Percentiles rank a stretch among this genome's conserved stretches.
Conservation (phyloP, 208 protist genomes). For the Leptomonas pyrrhocoris region DNA sequence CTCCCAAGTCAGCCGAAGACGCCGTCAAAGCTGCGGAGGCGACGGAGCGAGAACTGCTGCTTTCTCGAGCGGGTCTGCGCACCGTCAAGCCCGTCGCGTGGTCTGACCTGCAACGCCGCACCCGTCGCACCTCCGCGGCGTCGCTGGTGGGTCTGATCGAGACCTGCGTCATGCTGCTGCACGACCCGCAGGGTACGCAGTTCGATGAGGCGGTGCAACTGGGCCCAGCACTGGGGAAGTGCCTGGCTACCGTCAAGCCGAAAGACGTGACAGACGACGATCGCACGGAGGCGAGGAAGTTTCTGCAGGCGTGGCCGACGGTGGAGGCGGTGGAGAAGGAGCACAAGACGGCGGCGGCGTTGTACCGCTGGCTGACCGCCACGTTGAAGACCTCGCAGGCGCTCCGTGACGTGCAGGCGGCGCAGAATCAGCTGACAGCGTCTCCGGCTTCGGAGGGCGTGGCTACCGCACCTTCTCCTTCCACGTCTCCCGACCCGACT, state of each 20-base stretch:
- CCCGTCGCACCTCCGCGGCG: constrained; percentile 5
- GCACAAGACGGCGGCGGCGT: constrained; percentile 12
- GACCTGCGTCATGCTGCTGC: constrained; percentile 16
- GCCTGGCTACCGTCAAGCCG: constrained; percentile 12
- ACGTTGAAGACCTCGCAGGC: constrained; percentile 24
- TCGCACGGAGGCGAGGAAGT: not conserved
- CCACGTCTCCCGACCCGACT: not conserved
- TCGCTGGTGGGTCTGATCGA: constrained; percentile 12
- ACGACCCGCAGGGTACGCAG: not conserved
- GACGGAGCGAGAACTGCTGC: constrained; percentile 22
- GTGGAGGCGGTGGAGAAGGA: constrained; percentile 6
- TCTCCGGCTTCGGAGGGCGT: not conserved
- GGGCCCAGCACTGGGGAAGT: constrained; percentile 10
- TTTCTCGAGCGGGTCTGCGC: constrained; percentile 32
- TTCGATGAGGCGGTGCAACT: constrained; percentile 20
- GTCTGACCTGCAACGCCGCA: constrained; percentile 25
- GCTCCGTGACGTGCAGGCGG: not conserved
- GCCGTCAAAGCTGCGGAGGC: constrained; percentile 1
- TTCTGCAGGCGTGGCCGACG: constrained; percentile 15
- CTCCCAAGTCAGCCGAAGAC: not conserved
- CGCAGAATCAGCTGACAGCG: not conserved
- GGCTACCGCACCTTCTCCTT: too few species aligned
- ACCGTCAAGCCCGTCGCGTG: constrained; percentile 28
- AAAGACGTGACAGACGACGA: constrained; percentile 4
- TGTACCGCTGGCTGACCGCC: constrained; percentile 41